phyloP scores from a whole-genome alignment of 2,329 filamentous ascomycete genomes.

The Aspergillus neotritici region DNA sequence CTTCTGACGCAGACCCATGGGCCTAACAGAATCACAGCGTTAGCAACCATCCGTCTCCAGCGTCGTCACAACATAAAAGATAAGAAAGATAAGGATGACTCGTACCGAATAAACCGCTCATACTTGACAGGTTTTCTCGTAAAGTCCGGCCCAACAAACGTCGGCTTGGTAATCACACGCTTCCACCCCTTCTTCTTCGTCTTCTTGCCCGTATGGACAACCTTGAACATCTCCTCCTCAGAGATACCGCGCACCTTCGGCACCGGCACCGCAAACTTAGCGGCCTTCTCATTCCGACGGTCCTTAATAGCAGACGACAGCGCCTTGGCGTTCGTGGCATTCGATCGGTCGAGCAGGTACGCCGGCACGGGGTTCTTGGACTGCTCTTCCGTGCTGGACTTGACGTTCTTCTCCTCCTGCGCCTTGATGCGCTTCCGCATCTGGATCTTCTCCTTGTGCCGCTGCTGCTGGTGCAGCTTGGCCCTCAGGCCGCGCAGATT shows the following conservation, averaged over 20 bases:
- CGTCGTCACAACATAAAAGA: background rate
- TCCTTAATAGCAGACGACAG: constrained; percentile 87
- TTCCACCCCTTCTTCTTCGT: constrained; percentile 72
- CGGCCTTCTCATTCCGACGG: constrained; percentile 88
- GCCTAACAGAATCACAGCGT: constrained; percentile 24
- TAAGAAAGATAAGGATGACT: background rate
- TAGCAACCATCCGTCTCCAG: background rate
- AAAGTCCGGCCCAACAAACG: constrained; percentile 88
- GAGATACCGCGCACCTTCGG: constrained; percentile 90
- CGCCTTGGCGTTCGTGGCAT: constrained; percentile 64
- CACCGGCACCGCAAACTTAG: constrained; percentile 84
- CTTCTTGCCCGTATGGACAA: constrained; percentile 94
- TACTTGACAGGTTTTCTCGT: constrained; percentile 79
- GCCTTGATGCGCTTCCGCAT: constrained; percentile 92
- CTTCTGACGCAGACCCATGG: constrained; percentile 74
- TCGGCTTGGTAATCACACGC: constrained; percentile 67
- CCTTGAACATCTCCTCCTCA: constrained; percentile 97
- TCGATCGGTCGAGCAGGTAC: constrained; percentile 84
- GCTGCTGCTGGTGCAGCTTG: constrained; percentile 89
- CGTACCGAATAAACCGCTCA: constrained; percentile 59
- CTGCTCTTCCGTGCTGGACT: constrained; percentile 68
- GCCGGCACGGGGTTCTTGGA: constrained; percentile 73
- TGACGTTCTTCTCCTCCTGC: constrained; percentile 94
- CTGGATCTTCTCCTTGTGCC: constrained; percentile 96
- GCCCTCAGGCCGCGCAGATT: constrained; percentile 86